Evolutionary conservation across 768 basidiomycete species (phyloP).

Genomic region (Phaeolepiota aurea): DNA sequence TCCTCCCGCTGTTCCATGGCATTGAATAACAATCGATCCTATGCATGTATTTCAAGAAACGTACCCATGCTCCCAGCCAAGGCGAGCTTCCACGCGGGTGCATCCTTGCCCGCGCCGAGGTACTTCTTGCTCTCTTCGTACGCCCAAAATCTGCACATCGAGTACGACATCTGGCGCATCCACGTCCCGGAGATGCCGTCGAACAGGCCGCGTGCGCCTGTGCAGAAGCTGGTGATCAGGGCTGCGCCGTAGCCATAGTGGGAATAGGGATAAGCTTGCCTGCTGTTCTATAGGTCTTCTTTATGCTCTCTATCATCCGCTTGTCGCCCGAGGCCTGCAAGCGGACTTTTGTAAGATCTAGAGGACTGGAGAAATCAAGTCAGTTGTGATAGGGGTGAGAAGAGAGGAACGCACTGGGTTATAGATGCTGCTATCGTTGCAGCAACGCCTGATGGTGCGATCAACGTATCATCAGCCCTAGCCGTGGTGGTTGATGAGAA

Average conservation of each 20-base stretch:
- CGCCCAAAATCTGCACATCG: constrained; percentile 87
- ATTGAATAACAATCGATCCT: constrained; percentile 5
- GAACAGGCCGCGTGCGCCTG: constrained; percentile 62
- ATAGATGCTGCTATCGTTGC: constrained; percentile 86
- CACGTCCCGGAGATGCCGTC: constrained; percentile 87
- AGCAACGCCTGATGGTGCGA: constrained; percentile 55
- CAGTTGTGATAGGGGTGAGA: neutral
- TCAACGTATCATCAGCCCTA: neutral
- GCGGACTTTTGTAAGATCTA: constrained; percentile 88
- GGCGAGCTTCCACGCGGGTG: constrained; percentile 77
- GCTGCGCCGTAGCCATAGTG: constrained; percentile 14
- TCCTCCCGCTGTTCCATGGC: constrained; percentile 52
- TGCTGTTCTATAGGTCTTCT: constrained; percentile 75
- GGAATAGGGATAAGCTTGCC: constrained; percentile 37
- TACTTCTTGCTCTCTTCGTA: constrained; percentile 88
- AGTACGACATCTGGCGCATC: constrained; percentile 91
- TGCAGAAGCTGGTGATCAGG: constrained; percentile 19
- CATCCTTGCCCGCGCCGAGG: constrained; percentile 61
- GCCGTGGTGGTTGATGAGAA: neutral
- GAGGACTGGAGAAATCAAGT: constrained; percentile 36
- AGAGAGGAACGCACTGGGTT: constrained; percentile 51
- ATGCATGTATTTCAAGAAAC: constrained; percentile 17
- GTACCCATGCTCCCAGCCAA: constrained; percentile 80
- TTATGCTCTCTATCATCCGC: constrained; percentile 76
- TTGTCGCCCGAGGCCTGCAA: constrained; percentile 90